Evolutionary conservation across 2,329 filamentous ascomycete species (phyloP).

Genomic region (Xylaria sp.): DNA sequence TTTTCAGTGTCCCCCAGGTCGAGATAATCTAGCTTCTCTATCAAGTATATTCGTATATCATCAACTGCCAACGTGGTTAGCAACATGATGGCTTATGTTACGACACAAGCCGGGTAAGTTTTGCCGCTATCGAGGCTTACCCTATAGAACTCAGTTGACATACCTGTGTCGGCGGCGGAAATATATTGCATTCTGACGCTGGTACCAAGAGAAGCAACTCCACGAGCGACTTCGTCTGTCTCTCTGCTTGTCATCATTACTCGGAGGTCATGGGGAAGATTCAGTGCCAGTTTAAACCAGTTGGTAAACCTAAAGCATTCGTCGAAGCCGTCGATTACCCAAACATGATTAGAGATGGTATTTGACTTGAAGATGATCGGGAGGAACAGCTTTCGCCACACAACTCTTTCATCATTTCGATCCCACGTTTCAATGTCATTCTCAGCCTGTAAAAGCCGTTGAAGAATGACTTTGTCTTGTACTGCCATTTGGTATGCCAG

Average conservation of each 20-base stretch:
- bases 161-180: slow-evolving; percentile 34
- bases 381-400: slow-evolving; percentile 46
- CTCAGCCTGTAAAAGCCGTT: slow-evolving; percentile 39
- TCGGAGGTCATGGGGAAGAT: slow-evolving; percentile 41
- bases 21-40: slow-evolving; percentile 39
- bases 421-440: slow-evolving; percentile 41
- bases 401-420: slow-evolving; percentile 39
- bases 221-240: slow-evolving; percentile 44
- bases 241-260: slow-evolving; percentile 48
- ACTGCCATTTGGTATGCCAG: slow-evolving; percentile 49
- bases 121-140: too few relatives aligned
- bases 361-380: slow-evolving; percentile 42
- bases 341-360: slow-evolving; percentile 41
- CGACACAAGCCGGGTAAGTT: neutral
- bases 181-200: slow-evolving; percentile 28
- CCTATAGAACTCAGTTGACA: neutral
- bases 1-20: slow-evolving; percentile 36
- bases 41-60: slow-evolving; percentile 46
- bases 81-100: slow-evolving; percentile 12
- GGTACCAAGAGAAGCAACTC: slow-evolving; percentile 40
- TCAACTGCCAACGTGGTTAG: slow-evolving; percentile 26
- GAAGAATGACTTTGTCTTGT: slow-evolving; percentile 40
- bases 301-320: slow-evolving; percentile 45
- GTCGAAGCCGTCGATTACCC: slow-evolving; percentile 50
- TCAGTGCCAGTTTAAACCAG: slow-evolving; percentile 33